phyloP scores from a whole-genome alignment of 768 basidiomycete genomes.

The Scleroderma bovista region DNA sequence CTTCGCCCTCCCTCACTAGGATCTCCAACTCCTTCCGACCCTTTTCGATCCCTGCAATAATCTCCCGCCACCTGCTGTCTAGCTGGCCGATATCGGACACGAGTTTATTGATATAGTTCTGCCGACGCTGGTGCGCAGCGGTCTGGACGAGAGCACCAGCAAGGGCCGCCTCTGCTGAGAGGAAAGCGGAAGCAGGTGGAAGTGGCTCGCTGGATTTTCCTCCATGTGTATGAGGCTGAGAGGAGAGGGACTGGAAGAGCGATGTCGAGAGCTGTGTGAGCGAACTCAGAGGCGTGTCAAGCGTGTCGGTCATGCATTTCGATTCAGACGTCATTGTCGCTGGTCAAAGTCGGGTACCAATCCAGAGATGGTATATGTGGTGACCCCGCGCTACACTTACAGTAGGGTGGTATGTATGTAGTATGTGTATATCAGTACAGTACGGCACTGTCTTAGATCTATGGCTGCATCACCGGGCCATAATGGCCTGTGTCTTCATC shows the following conservation, averaged over 20 bases:
- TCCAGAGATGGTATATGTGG: background rate
- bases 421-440: slow-evolving; percentile 1
- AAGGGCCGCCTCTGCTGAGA: slow-evolving; percentile 59
- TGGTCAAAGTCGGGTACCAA: slow-evolving; percentile 12
- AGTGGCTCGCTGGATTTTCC: slow-evolving; percentile 29
- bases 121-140: slow-evolving; percentile 69
- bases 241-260: slow-evolving; percentile 70
- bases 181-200: slow-evolving; percentile 49
- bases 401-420: background rate
- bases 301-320: slow-evolving; percentile 48
- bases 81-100: slow-evolving; percentile 66
- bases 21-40: slow-evolving; percentile 67
- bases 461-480: slow-evolving; percentile 50
- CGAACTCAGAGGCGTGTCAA: slow-evolving; percentile 57
- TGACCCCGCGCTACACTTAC: no score
- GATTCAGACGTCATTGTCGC: background rate
- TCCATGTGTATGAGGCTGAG: slow-evolving; percentile 36
- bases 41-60: slow-evolving; percentile 58
- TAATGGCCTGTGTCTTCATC: slow-evolving; percentile 73
- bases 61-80: slow-evolving; percentile 61
- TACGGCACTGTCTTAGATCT: background rate
- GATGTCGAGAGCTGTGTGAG: slow-evolving; percentile 60
- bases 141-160: slow-evolving; percentile 61
- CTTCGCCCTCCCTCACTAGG: slow-evolving; percentile 71
- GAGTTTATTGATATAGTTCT: slow-evolving; percentile 65